Conservation (phyloP, 2,329 filamentous ascomycete genomes). For the Aspergillus pseudoglaucus region DNA sequence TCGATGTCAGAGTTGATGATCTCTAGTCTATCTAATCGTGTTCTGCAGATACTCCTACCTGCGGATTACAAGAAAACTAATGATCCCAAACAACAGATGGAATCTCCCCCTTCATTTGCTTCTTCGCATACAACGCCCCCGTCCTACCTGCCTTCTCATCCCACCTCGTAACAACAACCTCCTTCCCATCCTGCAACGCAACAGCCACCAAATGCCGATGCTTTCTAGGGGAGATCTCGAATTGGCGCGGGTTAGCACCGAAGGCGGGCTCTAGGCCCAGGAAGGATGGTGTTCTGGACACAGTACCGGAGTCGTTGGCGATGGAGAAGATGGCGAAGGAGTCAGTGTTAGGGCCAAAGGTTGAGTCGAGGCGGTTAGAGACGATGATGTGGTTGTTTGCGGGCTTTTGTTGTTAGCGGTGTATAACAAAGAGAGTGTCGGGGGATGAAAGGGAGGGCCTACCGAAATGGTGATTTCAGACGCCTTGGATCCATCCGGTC, state of each 20-base stretch:
- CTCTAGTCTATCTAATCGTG: background rate
- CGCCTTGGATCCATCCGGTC: slow-evolving; percentile 9
- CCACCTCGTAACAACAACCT: slow-evolving; percentile 54
- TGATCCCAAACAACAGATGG: slow-evolving; percentile 8
- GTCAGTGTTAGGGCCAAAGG: slow-evolving; percentile 9
- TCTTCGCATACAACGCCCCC: slow-evolving; percentile 23
- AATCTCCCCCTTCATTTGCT: slow-evolving; percentile 8
- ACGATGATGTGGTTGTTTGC: slow-evolving; percentile 10
- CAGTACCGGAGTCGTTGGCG: slow-evolving; percentile 2
- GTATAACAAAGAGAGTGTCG: too few species aligned
- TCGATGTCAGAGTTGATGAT: too few species aligned
- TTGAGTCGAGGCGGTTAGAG: slow-evolving; percentile 10
- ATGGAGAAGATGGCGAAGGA: slow-evolving; percentile 10
- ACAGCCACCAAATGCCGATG: slow-evolving; percentile 57
- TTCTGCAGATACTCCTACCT: too few species aligned
- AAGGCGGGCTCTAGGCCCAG: slow-evolving; percentile 55
- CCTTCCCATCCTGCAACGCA: slow-evolving; percentile 52
- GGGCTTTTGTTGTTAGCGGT: slow-evolving; percentile 3
- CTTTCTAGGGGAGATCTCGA: slow-evolving; percentile 49
- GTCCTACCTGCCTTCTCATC: slow-evolving; percentile 53
- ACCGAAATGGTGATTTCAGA: slow-evolving; percentile 12
- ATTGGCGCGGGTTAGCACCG: slow-evolving; percentile 58
- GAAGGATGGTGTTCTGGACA: slow-evolving; percentile 22
- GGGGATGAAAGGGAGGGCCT: background rate
- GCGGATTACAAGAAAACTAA: too few species aligned